Evolutionary conservation across 148 eudicot genomes (phyloP), one percentile per base, ranked within the genome.

Genomic region (Mesembryanthemum crystallinum): DNA sequence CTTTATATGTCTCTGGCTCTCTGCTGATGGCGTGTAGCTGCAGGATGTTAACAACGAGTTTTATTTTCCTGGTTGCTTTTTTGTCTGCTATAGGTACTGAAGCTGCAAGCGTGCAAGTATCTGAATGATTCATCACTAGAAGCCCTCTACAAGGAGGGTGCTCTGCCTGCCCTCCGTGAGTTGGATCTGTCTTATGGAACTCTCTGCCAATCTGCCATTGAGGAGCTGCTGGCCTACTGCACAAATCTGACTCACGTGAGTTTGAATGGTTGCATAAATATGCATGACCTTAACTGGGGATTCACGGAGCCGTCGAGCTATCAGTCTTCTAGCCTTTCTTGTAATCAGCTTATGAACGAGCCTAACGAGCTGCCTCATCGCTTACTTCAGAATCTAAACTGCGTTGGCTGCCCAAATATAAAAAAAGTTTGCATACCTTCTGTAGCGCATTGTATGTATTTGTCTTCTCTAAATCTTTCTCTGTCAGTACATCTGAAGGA

Each of bases 41-140:
- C 54, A 67, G 30, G 52, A n/a, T 66, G 21, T 24, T 67, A 32
- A 67, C 55, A 21, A 21, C 15, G 0, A 43, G 25, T 39, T n/a
- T n/a, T 1, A 14, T 67, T 67, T 21, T 8, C 20, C 55, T 47
- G 61, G 7, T 70, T 71, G 14, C 35, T 32, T 23, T 55, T 28
- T 12, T 28, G 12, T 59, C 55, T 43, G 67, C 27, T 78, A 7
- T 63, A 94, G 98, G 93, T 92, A 63, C 71, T 94, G 65, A 94
- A 92, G 83, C 75, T 94, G 86, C 98, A 90, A 83, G 98, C 98
- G 15, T 94, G 98, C 90, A 94, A 94, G 85, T 92, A 92, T 83
- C 86, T 94, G n/a, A 79, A 78, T 76, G 92, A 92, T 76, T 80
- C 90, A 20, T 87, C 98, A 2, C 75, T 94, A 58, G 96, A 92